Conservation (phyloP, 148 eudicot species). For the Euryodendron excelsum region DNA sequence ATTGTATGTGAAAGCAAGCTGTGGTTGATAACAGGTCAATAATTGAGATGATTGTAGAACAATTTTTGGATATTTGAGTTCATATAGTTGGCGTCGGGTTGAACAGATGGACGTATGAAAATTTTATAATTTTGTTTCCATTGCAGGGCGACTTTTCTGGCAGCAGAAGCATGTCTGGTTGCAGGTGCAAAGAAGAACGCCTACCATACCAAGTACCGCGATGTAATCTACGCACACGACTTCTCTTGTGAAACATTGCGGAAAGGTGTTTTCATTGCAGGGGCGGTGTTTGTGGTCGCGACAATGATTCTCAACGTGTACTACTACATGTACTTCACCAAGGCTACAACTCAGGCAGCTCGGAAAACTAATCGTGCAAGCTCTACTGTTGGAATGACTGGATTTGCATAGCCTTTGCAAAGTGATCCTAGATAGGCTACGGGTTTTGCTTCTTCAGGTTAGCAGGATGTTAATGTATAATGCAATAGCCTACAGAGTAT, state of each 20-base stretch:
- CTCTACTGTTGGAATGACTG: constrained; percentile 75
- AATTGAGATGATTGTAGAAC: not conserved
- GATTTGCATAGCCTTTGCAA: constrained; percentile 37
- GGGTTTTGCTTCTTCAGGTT: constrained; percentile 4
- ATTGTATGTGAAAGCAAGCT: not conserved
- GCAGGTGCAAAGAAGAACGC: constrained; percentile 88
- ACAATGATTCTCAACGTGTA: constrained; percentile 84
- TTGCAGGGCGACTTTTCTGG: constrained; percentile 75
- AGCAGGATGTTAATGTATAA: constrained; percentile 10
- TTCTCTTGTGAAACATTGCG: constrained; percentile 82
- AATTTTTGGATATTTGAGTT: too few species aligned
- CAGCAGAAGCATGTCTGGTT: constrained; percentile 77
- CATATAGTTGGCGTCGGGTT: too few species aligned
- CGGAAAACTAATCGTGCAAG: constrained; percentile 54
- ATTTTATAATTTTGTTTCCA: not conserved
- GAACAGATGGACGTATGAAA: too few species aligned
- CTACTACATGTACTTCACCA: constrained; percentile 82
- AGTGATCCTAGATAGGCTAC: not conserved
- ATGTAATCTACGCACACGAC: constrained; percentile 19
- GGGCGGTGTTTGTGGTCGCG: constrained; percentile 84
- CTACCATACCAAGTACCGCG: constrained; percentile 68
- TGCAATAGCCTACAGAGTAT: not conserved
- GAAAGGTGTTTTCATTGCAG: constrained; percentile 89
- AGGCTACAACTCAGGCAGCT: constrained; percentile 64
- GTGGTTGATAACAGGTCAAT: not conserved